These are phyloP conservation scores for Chaetomiaceae sp. DNA, from an alignment of 2,329 filamentous ascomycete species.

Conservation along the genomic window DNA sequence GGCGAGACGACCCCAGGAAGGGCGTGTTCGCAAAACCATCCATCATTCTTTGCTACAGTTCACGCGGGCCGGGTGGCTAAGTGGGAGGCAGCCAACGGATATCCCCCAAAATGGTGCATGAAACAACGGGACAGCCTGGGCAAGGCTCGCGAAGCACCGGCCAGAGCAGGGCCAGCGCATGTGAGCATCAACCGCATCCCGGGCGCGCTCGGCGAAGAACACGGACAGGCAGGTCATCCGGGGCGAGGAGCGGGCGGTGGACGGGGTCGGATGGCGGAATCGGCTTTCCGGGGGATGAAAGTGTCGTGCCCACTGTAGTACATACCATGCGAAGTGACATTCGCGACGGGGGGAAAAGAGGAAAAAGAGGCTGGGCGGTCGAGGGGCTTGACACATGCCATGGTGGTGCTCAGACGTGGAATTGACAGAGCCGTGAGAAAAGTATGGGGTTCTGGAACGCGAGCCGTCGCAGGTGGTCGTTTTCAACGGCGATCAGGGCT, in stretches of 20 bases:
- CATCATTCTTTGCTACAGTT: no score
- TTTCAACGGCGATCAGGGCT: constrained; percentile 26
- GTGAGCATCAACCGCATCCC: neutral
- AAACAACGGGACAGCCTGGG: constrained; percentile 10
- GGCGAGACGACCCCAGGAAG: constrained; percentile 1
- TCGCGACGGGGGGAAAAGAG: neutral
- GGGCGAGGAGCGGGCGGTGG: constrained; percentile 5
- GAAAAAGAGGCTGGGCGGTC: neutral
- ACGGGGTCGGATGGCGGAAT: constrained; percentile 20
- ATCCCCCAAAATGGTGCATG: constrained; percentile 13
- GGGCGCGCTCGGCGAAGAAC: neutral
- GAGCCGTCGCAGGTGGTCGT: constrained; percentile 24
- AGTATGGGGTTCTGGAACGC: constrained; percentile 24
- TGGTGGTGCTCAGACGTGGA: constrained; percentile 25
- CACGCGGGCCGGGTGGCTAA: neutral
- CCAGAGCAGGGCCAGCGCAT: no score
- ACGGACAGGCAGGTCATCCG: constrained; percentile 17
- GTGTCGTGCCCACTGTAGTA: neutral
- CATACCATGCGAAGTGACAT: neutral
- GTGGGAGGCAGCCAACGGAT: constrained; percentile 17
- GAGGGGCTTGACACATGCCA: constrained; percentile 19
- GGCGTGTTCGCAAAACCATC: no score
- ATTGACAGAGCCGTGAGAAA: constrained; percentile 19
- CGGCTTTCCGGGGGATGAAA: constrained; percentile 9
- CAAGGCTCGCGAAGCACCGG: neutral